Evolutionary conservation across 331 rosid species (phyloP), one percentile per base, ranked within the genome.

Genomic region (Spiraea crenata): DNA sequence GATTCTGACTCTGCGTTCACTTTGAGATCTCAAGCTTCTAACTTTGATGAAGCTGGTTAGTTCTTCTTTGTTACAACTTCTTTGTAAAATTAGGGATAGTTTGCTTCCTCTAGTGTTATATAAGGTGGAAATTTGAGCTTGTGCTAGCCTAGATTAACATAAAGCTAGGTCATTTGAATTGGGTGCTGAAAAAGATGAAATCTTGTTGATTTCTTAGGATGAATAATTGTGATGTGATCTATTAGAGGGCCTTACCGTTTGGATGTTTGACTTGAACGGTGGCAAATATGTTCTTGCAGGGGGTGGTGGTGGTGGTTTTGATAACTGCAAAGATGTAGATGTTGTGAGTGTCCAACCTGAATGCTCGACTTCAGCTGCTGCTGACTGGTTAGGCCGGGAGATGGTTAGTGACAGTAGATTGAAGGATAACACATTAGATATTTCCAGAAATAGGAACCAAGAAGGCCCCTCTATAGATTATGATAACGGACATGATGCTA

Each of bases 311-410:
- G 31, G 82, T 58, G 80, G 82, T 74, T 85, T 84, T 78, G 96
- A 93, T 80, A 78, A 80, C 38, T 90, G 86, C 83, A 91, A 93
- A 80, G 91, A 90, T 66, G 99, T 91, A 19, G 96, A 87, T 77
- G 90, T 93, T 76, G 95, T 91, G 80, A 93, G 92, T 56, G 81
- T 93, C 63, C 86, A 80, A 80, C 90, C 96, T 45, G 89, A 85
- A 52, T 90, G 82, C 76, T 71, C 88, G 12, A 67, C 84, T 71
- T 85, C 81, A 50, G 70, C 79, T 49, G 65, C 79, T 48, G 75
- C 82, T 55, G 78, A 74, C 57, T 65, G 77, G n/a, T 77, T 81
- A 20, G 81, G 79, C 38, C 48, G 76, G 11, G 91, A 88, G 73
- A 86, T 80, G 68, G 57, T 64, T 72, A 79, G 61, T 58, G 90